phyloP scores from a whole-genome alignment of 2,329 filamentous ascomycete genomes.

The Periconia sp. region DNA sequence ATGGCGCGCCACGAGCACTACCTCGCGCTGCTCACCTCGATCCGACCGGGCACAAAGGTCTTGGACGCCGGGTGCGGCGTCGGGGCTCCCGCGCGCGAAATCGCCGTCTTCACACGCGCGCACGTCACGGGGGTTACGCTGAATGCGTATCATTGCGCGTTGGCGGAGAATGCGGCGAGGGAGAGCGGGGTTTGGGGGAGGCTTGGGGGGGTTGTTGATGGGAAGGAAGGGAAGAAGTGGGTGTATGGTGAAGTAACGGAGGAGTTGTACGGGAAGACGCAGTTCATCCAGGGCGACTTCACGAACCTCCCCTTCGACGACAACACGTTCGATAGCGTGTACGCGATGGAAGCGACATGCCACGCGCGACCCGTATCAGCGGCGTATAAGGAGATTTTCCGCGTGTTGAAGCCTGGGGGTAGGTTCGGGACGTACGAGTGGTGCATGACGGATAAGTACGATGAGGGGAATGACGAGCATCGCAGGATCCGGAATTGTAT shows the following conservation, averaged over 20 bases:
- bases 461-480: too few species aligned
- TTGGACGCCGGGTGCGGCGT: constrained; percentile 97
- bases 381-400: constrained; percentile 93
- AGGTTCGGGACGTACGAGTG: constrained; percentile 98
- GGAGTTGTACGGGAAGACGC: too few species aligned
- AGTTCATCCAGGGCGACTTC: too few species aligned
- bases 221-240: too few species aligned
- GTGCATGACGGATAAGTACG: constrained; percentile 70
- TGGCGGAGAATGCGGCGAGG: too few species aligned
- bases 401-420: constrained; percentile 93
- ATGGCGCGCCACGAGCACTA: constrained; percentile 98
- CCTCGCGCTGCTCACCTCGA: constrained; percentile 83
- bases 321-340: constrained; percentile 90
- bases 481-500: too few species aligned
- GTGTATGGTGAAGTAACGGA: too few species aligned
- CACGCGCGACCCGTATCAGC: constrained; percentile 89
- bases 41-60: constrained; percentile 84
- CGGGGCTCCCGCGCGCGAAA: constrained; percentile 91
- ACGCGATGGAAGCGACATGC: constrained; percentile 95
- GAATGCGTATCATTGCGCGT: too few species aligned
- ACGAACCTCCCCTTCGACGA: constrained; percentile 93
- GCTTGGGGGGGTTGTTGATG: too few species aligned
- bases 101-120: constrained; percentile 89
- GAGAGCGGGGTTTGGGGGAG: too few species aligned
- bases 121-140: constrained; percentile 95